Base-by-base conservation (phyloP, 352 stramenopile genomes). In the Pythium dissimile region DNA sequence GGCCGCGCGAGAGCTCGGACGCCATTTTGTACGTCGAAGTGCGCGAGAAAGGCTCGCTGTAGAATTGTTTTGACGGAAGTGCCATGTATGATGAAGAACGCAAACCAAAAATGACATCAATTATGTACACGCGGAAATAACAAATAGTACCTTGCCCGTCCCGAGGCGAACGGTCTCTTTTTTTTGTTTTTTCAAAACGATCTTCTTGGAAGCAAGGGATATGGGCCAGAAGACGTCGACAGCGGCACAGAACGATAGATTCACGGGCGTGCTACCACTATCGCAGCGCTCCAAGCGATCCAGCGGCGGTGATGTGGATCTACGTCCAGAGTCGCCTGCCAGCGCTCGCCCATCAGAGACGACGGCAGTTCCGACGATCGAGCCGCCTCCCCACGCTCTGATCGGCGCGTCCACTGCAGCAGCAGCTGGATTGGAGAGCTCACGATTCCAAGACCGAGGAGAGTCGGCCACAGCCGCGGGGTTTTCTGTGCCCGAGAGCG, bases 401-500 rank as follows among this genome's bases (percentile, higher is more conserved):
- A 20, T 41, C 30, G 6, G 23, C 42, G 16, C 42, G 42, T 7
- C 41, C n/a, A n/a, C n/a, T n/a, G n/a, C n/a, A n/a, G n/a, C n/a
- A n/a, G n/a, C n/a, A n/a, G n/a, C n/a, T n/a, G n/a, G n/a, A n/a
- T n/a, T n/a, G n/a, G n/a, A n/a, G n/a, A n/a, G n/a, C 18, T 31
- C 9, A 2, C 18, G n/a, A 2, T 12, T n/a, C 46, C 34, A 27
- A 38, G 46, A 20, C n/a, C n/a, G n/a, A n/a, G n/a, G n/a, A n/a
- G n/a, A n/a, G n/a, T n/a, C n/a, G n/a, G n/a, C n/a, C n/a, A n/a
- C n/a, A n/a, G n/a, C n/a, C n/a, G n/a, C 24, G 3, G 23, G 21
- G 20, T 81, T 83, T 48, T 18, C 64, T 9, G 54, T 82, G 16
- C 75, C 79, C 3, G 79, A 89, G 38, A 89, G 79, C 35, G 79